Conservation (phyloP, 352 stramenopile species). For the Phytophthora litchii region DNA sequence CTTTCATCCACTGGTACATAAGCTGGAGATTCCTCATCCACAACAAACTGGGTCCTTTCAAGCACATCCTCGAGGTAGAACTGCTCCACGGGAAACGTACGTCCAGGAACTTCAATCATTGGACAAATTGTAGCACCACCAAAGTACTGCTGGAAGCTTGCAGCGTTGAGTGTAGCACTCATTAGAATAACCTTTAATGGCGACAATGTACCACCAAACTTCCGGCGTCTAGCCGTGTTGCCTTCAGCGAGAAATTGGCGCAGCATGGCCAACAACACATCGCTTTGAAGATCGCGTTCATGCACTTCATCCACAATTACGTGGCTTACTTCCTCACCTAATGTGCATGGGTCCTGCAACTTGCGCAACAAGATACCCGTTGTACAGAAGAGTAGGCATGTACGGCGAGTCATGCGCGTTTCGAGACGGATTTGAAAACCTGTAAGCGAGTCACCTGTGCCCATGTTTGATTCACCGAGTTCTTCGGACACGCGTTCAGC, state of each 20-base stretch:
- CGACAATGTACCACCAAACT: conserved; percentile 38
- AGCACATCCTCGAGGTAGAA: conserved; percentile 96
- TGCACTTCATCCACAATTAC: conserved; percentile 99
- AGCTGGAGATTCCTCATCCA: conserved; percentile 72
- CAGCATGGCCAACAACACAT: conserved; percentile 93
- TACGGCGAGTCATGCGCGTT: conserved; percentile 81
- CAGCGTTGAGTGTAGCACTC: conserved; percentile 96
- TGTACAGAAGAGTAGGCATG: conserved; percentile 94
- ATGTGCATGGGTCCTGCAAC: conserved; percentile 83
- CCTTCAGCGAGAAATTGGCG: conserved; percentile 74
- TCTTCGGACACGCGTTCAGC: conserved; percentile 94
- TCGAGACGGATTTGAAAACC: conserved; percentile 96
- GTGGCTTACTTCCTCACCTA: conserved; percentile 92
- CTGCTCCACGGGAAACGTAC: conserved; percentile 96
- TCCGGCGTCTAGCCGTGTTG: conserved; percentile 38
- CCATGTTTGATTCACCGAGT: conserved; percentile 80
- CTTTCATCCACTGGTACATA: conserved; percentile 45
- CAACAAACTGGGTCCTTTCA: conserved; percentile 83
- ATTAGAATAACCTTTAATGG: conserved; percentile 96
- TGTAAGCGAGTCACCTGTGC: conserved; percentile 62
- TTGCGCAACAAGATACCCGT: conserved; percentile 94
- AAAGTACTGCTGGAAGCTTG: conserved; percentile 96
- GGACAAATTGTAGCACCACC: conserved; percentile 78
- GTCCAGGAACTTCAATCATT: conserved; percentile 91
- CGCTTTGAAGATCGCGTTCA: conserved; percentile 94